These are phyloP conservation scores for Cyphellophora europaea DNA, from an alignment of 2,329 filamentous ascomycete genomes.

Conservation along the genomic window DNA sequence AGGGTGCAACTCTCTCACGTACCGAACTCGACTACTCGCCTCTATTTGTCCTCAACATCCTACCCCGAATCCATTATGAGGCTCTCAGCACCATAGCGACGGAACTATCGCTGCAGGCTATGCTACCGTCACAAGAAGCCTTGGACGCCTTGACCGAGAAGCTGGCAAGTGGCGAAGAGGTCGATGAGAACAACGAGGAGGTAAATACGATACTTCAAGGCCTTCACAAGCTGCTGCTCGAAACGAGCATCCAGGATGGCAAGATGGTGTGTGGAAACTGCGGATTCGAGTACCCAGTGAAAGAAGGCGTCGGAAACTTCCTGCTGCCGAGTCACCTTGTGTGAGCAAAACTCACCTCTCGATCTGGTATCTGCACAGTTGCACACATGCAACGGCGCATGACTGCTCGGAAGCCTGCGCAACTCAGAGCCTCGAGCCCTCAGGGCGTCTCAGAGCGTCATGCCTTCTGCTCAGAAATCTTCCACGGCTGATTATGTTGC, in stretches of 20 bases:
- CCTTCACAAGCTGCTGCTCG: slow-evolving; percentile 70
- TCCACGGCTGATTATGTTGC: too few species aligned
- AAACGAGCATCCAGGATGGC: slow-evolving; percentile 83
- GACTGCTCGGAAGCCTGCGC: too few species aligned
- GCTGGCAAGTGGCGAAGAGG: slow-evolving; percentile 1
- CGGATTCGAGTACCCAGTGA: slow-evolving; percentile 86
- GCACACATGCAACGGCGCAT: too few species aligned
- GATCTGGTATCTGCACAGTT: too few species aligned
- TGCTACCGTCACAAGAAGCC: slow-evolving; percentile 22
- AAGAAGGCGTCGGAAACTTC: slow-evolving; percentile 96
- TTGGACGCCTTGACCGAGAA: slow-evolving; percentile 13
- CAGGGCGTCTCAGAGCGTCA: too few species aligned
- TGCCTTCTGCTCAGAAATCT: too few species aligned
- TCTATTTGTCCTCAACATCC: slow-evolving; percentile 70
- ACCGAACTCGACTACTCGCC: slow-evolving; percentile 74
- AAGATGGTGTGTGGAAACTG: slow-evolving; percentile 86
- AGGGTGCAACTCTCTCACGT: slow-evolving; percentile 81
- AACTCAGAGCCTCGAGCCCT: too few species aligned
- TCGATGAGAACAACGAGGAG: slow-evolving; percentile 3
- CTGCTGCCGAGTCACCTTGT: slow-evolving; percentile 82
- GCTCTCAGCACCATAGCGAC: slow-evolving; percentile 65
- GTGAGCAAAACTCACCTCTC: too few species aligned
- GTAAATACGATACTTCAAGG: slow-evolving; percentile 61
- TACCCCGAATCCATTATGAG: slow-evolving; percentile 82
- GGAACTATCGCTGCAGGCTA: slow-evolving; percentile 50